A percentile compares a stretch with the other conserved stretches of the same genome.
Evolutionary conservation across 495 filamentous ascomycete species (phyloP).

Genomic region (Choiromyces venosus): DNA sequence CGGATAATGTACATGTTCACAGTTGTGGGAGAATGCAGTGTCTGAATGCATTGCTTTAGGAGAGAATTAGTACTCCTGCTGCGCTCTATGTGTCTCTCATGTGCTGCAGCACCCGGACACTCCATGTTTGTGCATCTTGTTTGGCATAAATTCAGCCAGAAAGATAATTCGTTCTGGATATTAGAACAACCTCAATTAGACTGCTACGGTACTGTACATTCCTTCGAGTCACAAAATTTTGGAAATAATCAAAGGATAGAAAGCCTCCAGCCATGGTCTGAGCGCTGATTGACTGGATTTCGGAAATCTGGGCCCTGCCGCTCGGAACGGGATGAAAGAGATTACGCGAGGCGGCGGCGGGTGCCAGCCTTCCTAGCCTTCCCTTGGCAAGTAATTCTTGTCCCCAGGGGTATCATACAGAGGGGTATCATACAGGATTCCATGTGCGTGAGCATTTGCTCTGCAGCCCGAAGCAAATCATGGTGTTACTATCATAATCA

Average conservation of each 20-base stretch:
- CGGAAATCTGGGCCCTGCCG: neutral
- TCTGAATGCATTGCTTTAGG: neutral
- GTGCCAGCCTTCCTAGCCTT: neutral
- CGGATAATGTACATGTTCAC: neutral
- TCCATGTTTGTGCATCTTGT: neutral
- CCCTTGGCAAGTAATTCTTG: neutral
- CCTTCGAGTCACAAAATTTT: neutral
- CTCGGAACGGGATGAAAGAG: neutral
- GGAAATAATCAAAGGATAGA: neutral
- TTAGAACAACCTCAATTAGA: neutral
- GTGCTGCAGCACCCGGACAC: neutral
- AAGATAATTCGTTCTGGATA: neutral
- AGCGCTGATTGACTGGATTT: neutral
- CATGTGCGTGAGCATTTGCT: neutral
- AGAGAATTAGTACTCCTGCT: neutral
- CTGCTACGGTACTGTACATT: neutral
- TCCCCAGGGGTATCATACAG: neutral
- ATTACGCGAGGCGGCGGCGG: neutral
- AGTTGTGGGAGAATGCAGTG: neutral
- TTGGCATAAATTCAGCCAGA: neutral
- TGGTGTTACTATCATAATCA: neutral
- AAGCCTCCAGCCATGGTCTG: neutral
- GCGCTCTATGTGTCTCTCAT: neutral
- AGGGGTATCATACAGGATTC: too few species aligned
- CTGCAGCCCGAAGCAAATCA: neutral